phyloP scores from a whole-genome alignment of 495 filamentous ascomycete genomes.

The Aspergillus sclerotiicarbonarius region DNA sequence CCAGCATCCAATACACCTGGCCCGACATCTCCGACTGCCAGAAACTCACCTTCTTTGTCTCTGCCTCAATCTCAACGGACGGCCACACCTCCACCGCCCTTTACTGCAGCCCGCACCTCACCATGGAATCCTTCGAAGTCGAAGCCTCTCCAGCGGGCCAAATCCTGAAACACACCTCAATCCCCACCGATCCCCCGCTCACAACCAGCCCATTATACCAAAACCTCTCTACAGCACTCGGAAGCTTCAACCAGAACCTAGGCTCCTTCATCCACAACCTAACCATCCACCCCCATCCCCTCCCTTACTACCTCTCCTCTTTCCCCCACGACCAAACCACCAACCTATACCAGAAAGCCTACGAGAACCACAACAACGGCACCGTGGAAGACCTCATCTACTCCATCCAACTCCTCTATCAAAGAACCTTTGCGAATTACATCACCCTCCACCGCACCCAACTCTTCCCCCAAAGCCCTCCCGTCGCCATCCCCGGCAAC shows the following conservation, averaged over 20 bases:
- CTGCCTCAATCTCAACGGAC: background rate
- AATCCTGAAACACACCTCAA: conserved; percentile 3
- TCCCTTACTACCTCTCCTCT: background rate
- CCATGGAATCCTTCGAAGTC: conserved; percentile 16
- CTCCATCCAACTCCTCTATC: conserved; percentile 16
- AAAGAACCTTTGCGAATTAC: conserved; percentile 21
- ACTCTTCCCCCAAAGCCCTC: conserved; percentile 6
- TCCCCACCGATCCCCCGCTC: background rate
- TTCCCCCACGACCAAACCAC: background rate
- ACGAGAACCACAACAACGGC: no score
- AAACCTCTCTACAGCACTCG: conserved; percentile 19
- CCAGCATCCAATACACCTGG: conserved; percentile 7
- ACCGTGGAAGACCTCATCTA: conserved; percentile 6
- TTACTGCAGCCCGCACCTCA: conserved; percentile 18
- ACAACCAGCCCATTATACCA: conserved; percentile 13
- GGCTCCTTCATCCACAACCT: background rate
- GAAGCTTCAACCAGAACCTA: conserved; percentile 13
- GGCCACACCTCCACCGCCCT: conserved; percentile 3
- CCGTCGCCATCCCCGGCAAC: background rate
- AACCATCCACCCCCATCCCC: conserved; percentile 1
- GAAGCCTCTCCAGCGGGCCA: conserved; percentile 13
- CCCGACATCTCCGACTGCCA: conserved; percentile 14
- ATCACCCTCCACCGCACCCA: conserved; percentile 15
- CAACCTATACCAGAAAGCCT: background rate
- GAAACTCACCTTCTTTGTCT: conserved; percentile 12